Evolutionary conservation across 768 basidiomycete genomes (phyloP), one percentile per base, ranked within the genome.

Genomic region (Phlebiopsis gigantea): DNA sequence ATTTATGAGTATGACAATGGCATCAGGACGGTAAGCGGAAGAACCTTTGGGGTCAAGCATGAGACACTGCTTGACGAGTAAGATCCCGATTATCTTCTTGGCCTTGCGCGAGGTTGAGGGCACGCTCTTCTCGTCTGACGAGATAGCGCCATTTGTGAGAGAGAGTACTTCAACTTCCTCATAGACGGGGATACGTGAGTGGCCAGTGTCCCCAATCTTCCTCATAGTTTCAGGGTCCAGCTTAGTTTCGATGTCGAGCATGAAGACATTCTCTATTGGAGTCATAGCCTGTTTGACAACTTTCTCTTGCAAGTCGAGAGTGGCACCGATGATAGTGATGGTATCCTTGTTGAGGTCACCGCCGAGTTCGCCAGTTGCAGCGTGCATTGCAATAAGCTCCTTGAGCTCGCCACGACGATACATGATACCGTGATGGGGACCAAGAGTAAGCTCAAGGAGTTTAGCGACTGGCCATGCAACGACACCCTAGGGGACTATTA

Each of bases 301-400:
- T 57, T 64, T 87, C 55, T 71, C 87, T 65, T 93, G 90, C 9
- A 94, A 70, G 66, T 92, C 90, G 19, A 94, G 79, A 0, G 90
- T 90, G 0, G 88, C 88, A 17, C 90, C 90, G 29, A 93, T 90
- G 68, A 93, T 93, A 2, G 83, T 82, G 50, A 93, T 88, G 0
- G 90, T 93, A 65, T 93, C 90, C 0, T 72, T 78, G 61, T 89
- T 85, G 44, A 94, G 74, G 66, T 94, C 91, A 17, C 91, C 91
- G 10, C 90, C 90, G 56, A 85, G 86, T 0, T 82, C 75, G 8
- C 79, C 83, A 28, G 79, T 78, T 0, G 80, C 79, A 4, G 83
- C 81, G 60, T 94, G 91, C 81, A 93, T 82, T 4, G 89, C 88
- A 57, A 94, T 91, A 30, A 94, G 73, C 65, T 93, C 90, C 65